Conservation (phyloP, 768 basidiomycete genomes). For the Macrolepiota dolichaula region DNA sequence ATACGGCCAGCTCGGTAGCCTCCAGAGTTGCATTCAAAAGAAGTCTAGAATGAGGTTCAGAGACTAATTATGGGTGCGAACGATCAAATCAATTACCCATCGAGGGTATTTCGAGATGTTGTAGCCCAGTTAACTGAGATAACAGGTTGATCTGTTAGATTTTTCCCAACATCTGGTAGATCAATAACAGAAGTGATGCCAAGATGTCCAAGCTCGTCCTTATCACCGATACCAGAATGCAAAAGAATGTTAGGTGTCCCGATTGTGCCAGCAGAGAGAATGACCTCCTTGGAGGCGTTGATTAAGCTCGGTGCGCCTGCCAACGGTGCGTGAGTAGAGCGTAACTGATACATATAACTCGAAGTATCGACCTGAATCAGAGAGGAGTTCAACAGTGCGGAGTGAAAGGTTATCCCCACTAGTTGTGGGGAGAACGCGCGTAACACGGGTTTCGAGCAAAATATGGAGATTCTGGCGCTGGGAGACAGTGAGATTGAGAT, state of each 20-base stretch:
- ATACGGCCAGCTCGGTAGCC: constrained; percentile 19
- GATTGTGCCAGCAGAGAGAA: constrained; percentile 38
- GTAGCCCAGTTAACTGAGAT: constrained; percentile 22
- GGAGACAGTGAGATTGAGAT: constrained; percentile 18
- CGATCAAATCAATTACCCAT: constrained; percentile 13
- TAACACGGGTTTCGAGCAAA: constrained; percentile 24
- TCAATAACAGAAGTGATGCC: constrained; percentile 25
- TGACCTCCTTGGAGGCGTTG: constrained; percentile 49
- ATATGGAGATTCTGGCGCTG: constrained; percentile 26
- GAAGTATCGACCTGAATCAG: constrained; percentile 5
- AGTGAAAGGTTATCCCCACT: neutral
- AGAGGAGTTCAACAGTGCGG: constrained; percentile 10
- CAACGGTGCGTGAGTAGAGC: neutral
- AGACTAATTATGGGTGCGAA: neutral
- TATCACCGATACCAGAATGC: constrained; percentile 34
- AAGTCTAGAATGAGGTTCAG: constrained; percentile 13
- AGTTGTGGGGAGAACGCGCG: constrained; percentile 14
- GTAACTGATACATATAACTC: neutral
- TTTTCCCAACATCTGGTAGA: constrained; percentile 34
- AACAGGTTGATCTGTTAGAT: constrained; percentile 32
- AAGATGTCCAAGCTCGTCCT: constrained; percentile 17
- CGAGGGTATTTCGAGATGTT: constrained; percentile 25
- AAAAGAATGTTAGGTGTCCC: constrained; percentile 34
- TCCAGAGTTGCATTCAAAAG: constrained; percentile 20
- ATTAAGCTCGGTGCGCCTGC: constrained; percentile 2